Evolutionary conservation across 2,329 filamentous ascomycete species (phyloP).

Genomic region (Fusarium sp.): DNA sequence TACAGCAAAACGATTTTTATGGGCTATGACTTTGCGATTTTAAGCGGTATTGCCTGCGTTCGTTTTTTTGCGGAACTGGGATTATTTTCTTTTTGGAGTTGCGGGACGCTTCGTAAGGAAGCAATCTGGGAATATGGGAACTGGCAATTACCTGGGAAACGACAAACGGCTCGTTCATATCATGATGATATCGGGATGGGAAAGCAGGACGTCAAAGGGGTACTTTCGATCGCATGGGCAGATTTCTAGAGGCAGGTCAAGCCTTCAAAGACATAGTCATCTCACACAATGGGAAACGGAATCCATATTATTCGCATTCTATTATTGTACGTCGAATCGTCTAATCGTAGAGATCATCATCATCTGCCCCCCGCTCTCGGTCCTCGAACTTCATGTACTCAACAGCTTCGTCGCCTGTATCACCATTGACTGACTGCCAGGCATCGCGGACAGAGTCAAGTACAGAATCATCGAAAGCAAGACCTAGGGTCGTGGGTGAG

Average conservation of each 20-base stretch:
- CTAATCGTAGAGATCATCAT: constrained; percentile 67
- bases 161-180: not conserved
- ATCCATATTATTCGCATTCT: constrained; percentile 8
- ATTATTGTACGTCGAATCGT: constrained; percentile 17
- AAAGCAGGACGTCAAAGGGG: constrained; percentile 10
- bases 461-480: constrained; percentile 81
- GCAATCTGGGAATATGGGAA: constrained; percentile 21
- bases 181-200: constrained; percentile 2
- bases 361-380: constrained; percentile 74
- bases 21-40: constrained; percentile 7
- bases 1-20: constrained; percentile 10
- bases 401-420: constrained; percentile 59
- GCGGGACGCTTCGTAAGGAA: constrained; percentile 4
- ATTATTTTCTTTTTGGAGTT: constrained; percentile 17
- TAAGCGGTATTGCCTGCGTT: constrained; percentile 12
- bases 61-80: constrained; percentile 12
- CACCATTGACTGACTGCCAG: constrained; percentile 76
- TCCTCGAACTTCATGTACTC: constrained; percentile 86
- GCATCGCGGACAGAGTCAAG: constrained; percentile 77
- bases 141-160: constrained; percentile 7
- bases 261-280: constrained; percentile 4
- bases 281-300: not conserved
- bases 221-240: constrained; percentile 7
- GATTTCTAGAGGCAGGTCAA: not conserved
- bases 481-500: constrained; percentile 71